A percentile compares a stretch with the other conserved stretches of the same genome.
Evolutionary conservation across 2,329 filamentous ascomycete genomes (phyloP).

Genomic region (Pseudogymnoascus sp.): DNA sequence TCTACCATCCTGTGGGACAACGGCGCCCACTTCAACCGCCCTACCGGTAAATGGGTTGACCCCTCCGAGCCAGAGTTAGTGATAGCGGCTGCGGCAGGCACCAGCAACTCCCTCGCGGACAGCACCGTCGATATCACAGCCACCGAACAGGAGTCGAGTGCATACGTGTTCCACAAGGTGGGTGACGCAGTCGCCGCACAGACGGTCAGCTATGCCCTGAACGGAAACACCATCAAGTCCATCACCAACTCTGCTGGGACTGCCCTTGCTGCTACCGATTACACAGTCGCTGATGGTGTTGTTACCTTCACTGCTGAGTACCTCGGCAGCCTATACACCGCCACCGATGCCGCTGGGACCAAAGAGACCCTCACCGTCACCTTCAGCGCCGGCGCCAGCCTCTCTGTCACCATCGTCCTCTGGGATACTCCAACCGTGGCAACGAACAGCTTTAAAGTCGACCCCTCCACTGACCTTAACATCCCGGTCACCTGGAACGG

Average conservation of each 20-base stretch:
- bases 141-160: constrained; percentile 41
- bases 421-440: constrained; percentile 39
- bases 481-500: constrained; percentile 49
- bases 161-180: constrained; percentile 48
- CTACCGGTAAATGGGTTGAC: constrained; percentile 43
- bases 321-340: constrained; percentile 37
- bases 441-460: constrained; percentile 13
- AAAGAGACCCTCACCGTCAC: constrained; percentile 44
- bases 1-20: constrained; percentile 53
- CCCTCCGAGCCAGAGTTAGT: constrained; percentile 41
- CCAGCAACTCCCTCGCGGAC: constrained; percentile 43
- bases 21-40: constrained; percentile 49
- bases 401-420: constrained; percentile 43
- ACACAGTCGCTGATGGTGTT: constrained; percentile 37
- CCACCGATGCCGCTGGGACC: constrained; percentile 36
- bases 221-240: constrained; percentile 44
- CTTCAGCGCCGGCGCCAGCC: constrained; percentile 44
- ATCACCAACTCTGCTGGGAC: constrained; percentile 34
- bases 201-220: constrained; percentile 43
- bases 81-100: constrained; percentile 36
- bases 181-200: constrained; percentile 37
- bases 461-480: constrained; percentile 25
- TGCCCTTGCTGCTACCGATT: constrained; percentile 37
- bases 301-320: constrained; percentile 44
- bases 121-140: constrained; percentile 43